Conservation (phyloP, 2,329 filamentous ascomycete genomes). For the Ilyonectria destructans region DNA sequence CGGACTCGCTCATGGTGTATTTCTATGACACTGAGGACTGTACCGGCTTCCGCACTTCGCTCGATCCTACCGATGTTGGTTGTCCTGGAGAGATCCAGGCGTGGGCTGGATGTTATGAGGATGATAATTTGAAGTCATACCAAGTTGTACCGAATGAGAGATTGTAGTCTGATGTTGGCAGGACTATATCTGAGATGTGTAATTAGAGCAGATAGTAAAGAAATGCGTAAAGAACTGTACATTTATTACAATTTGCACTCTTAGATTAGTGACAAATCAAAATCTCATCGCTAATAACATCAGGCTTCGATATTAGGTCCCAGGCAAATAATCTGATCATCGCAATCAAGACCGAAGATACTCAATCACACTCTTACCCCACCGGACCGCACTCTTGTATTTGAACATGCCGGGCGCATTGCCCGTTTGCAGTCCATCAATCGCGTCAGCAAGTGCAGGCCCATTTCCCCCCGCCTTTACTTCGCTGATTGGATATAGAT, state of each 20-base stretch:
- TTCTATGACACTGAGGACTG: slow-evolving; percentile 16
- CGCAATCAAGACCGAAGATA: background rate
- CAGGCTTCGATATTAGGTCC: no score
- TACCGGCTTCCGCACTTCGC: background rate
- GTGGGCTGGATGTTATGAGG: slow-evolving; percentile 7
- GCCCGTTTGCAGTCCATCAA: background rate
- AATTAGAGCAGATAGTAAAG: background rate
- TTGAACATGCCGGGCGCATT: background rate
- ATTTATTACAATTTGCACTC: no score
- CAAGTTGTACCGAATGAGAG: slow-evolving; percentile 7
- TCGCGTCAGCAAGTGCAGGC: no score
- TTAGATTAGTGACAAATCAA: no score
- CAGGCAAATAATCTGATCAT: no score
- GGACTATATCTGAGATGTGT: no score
- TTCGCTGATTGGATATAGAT: no score
- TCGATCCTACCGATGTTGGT: background rate
- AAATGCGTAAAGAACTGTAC: background rate
- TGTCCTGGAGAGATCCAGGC: slow-evolving; percentile 13
- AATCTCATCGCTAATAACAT: no score
- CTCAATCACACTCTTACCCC: background rate
- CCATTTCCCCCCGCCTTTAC: no score
- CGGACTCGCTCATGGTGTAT: slow-evolving; percentile 13
- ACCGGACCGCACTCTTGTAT: background rate
- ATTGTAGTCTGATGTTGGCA: no score
- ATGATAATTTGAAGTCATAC: slow-evolving; percentile 12